phyloP scores from a whole-genome alignment of 2,329 filamentous ascomycete genomes.

The Exophiala mesophila region DNA sequence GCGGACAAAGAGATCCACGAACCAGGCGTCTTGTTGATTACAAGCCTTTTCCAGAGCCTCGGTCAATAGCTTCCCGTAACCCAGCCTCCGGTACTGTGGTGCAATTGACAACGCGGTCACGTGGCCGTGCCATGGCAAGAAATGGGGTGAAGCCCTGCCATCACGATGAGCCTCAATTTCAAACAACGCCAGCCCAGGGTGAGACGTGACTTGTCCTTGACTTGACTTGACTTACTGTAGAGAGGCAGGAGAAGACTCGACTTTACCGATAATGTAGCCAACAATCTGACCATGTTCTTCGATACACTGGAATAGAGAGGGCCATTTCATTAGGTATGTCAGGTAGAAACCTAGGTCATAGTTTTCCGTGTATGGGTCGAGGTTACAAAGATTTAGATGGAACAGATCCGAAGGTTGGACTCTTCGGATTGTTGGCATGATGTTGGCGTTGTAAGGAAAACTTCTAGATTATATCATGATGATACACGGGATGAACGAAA shows the following conservation, averaged over 20 bases:
- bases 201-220: no score
- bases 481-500: background rate
- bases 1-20: conserved; percentile 90
- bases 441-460: no score
- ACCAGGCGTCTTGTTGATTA: conserved; percentile 81
- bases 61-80: conserved; percentile 79
- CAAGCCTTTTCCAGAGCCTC: conserved; percentile 76
- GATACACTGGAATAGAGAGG: conserved; percentile 85
- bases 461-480: no score
- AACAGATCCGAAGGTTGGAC: conserved; percentile 82
- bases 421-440: conserved; percentile 78
- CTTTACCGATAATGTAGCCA: conserved; percentile 96
- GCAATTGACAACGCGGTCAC: conserved; percentile 94
- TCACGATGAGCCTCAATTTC: conserved; percentile 2
- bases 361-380: conserved; percentile 95
- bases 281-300: conserved; percentile 88
- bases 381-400: conserved; percentile 87
- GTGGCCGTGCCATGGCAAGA: conserved; percentile 98
- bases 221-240: conserved; percentile 50
- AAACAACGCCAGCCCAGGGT: conserved; percentile 3
- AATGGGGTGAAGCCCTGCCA: conserved; percentile 61
- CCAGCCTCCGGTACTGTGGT: conserved; percentile 76
- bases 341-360: conserved; percentile 95
- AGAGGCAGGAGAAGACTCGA: conserved; percentile 64
- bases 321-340: conserved; percentile 94